Evolutionary conservation across 768 basidiomycete genomes (phyloP).

Genomic region (Obba rivulosa): DNA sequence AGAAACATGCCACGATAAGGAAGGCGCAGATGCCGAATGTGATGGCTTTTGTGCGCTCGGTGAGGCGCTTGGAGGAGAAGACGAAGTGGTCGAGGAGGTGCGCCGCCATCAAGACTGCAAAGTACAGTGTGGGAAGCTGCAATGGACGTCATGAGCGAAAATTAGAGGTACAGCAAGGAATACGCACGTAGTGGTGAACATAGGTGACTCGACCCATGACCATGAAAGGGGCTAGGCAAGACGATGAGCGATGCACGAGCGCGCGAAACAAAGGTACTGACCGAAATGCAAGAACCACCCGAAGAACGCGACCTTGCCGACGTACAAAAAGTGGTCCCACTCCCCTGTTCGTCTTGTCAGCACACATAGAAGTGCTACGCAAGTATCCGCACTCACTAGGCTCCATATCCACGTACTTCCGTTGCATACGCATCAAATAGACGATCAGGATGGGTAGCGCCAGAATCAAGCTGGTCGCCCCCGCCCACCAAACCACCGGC

Average conservation of each 20-base stretch:
- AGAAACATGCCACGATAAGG: constrained; percentile 72
- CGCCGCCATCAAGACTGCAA: constrained; percentile 86
- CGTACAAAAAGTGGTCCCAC: constrained; percentile 94
- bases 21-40: constrained; percentile 60
- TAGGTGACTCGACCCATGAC: constrained; percentile 98
- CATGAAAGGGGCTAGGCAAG: constrained; percentile 77
- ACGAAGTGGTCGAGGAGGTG: constrained; percentile 92
- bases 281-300: constrained; percentile 93
- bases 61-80: constrained; percentile 68
- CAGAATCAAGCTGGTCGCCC: constrained; percentile 58
- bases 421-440: constrained; percentile 79
- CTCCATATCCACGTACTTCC: constrained; percentile 90
- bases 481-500: constrained; percentile 91
- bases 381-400: constrained; percentile 48
- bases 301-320: constrained; percentile 83
- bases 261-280: constrained; percentile 31
- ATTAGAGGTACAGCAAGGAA: background rate
- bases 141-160: background rate
- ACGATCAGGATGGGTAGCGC: constrained; percentile 47
- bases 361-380: background rate
- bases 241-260: background rate
- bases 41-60: constrained; percentile 60
- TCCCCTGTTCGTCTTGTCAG: constrained; percentile 46
- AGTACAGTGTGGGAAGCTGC: constrained; percentile 94
- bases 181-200: constrained; percentile 88